Percentiles rank a stretch among this genome's conserved stretches.
These are phyloP conservation scores for Saccharomyces hybrid DNA, from an alignment of 1,139 yeast species.

Conservation along the genomic window DNA sequence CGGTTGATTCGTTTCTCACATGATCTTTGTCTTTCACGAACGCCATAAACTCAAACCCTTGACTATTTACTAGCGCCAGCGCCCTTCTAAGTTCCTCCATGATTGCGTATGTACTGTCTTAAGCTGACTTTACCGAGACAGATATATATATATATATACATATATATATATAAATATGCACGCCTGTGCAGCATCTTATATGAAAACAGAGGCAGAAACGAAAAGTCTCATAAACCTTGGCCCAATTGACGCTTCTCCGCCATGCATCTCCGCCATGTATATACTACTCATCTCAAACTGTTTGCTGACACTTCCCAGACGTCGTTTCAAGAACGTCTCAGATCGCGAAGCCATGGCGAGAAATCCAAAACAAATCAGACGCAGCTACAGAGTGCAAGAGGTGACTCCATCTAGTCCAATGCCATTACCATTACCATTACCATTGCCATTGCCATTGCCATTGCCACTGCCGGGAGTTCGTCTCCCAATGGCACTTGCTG, in stretches of 20 bases:
- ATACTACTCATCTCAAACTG: not conserved
- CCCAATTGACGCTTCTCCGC: too few species aligned
- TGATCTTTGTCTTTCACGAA: not conserved
- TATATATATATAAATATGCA: not conserved
- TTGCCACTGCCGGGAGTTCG: too few species aligned
- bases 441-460: not conserved
- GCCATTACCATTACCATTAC: not conserved
- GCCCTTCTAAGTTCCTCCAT: not conserved
- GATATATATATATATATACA: not conserved
- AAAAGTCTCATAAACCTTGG: not conserved
- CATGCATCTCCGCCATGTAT: not conserved
- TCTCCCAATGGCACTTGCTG: too few species aligned
- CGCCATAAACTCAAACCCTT: not conserved
- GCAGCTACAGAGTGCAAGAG: not conserved
- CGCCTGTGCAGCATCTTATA: not conserved
- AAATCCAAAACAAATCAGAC: not conserved
- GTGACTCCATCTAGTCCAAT: not conserved
- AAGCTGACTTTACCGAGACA: not conserved
- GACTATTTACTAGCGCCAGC: slow-evolving; percentile 1
- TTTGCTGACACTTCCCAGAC: not conserved
- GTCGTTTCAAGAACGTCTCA: not conserved
- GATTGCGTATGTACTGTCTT: too few species aligned
- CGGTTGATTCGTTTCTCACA: not conserved
- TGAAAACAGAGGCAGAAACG: not conserved
- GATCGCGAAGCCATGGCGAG: not conserved